phyloP scores from a whole-genome alignment of 192 early-diverging fungal genomes.

The Coemansia sp. region DNA sequence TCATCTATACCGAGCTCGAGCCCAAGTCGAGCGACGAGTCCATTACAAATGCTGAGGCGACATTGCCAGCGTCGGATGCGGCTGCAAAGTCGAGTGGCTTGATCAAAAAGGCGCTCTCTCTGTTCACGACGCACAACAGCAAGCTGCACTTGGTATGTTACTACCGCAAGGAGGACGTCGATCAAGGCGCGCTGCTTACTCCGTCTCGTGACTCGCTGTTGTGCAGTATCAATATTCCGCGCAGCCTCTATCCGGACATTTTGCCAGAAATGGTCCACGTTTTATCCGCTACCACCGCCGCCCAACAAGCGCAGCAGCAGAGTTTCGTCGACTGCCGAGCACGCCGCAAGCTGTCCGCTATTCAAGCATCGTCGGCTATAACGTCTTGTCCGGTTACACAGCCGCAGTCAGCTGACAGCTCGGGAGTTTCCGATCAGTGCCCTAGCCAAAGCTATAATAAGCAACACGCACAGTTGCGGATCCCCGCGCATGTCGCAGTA shows the following conservation, averaged over 20 bases:
- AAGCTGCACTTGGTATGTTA: conserved; percentile 89
- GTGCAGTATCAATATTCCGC: conserved; percentile 63
- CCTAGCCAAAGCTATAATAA: not conserved
- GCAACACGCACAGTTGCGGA: not conserved
- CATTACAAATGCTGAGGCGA: not conserved
- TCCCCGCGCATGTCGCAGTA: not conserved
- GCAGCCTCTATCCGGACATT: conserved; percentile 78
- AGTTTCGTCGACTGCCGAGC: not conserved
- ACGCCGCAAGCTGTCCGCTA: not conserved
- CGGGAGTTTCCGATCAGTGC: not conserved
- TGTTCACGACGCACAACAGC: conserved; percentile 73
- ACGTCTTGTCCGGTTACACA: conserved; percentile 3
- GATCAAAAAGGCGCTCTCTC: conserved; percentile 81
- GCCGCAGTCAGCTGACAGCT: not conserved
- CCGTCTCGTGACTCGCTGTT: conserved; percentile 69
- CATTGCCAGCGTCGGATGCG: not conserved
- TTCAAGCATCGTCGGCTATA: not conserved
- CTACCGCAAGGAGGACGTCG: conserved; percentile 74
- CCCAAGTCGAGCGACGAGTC: conserved; percentile 34
- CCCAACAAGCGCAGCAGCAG: not conserved
- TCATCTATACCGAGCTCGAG: conserved; percentile 83
- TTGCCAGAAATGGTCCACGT: conserved; percentile 29
- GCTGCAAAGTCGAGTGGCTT: conserved; percentile 52
- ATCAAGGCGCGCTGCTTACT: conserved; percentile 57
- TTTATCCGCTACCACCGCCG: not conserved